Percentiles rank a stretch among this genome's conserved stretches.
phyloP scores from a whole-genome alignment of 2,329 filamentous ascomycete species.

The Pseudocercospora fijiensis region DNA sequence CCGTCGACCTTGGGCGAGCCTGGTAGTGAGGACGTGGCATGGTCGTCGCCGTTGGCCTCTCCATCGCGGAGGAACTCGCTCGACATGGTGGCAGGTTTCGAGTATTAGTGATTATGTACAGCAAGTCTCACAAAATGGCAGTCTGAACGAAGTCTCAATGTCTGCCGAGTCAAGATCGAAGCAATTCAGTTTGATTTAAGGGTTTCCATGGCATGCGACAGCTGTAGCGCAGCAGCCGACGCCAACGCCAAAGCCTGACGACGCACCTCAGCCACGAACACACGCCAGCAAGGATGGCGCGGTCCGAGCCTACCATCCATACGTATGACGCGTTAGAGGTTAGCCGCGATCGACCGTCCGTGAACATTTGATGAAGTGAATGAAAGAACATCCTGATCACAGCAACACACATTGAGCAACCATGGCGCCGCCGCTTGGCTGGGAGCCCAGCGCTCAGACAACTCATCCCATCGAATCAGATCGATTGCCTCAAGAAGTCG shows the following conservation, averaged over 20 bases:
- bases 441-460: slow-evolving; percentile 61
- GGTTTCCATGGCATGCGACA: background rate
- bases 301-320: background rate
- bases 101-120: background rate
- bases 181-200: background rate
- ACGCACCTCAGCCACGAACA: background rate
- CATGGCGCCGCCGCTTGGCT: slow-evolving; percentile 37
- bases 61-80: slow-evolving; percentile 25
- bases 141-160: background rate
- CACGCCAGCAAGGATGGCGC: background rate
- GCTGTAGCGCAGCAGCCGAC: background rate
- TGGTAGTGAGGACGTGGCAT: slow-evolving; percentile 13
- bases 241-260: background rate
- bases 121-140: background rate
- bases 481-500: slow-evolving; percentile 76
- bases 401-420: slow-evolving; percentile 7
- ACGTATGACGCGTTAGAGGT: background rate
- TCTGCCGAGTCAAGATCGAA: background rate
- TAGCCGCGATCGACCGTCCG: slow-evolving; percentile 5
- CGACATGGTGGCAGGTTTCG: slow-evolving; percentile 24
- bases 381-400: background rate
- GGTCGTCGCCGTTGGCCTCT: slow-evolving; percentile 18
- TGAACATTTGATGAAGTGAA: background rate
- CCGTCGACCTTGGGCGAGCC: slow-evolving; percentile 14
- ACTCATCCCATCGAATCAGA: slow-evolving; percentile 68